These are phyloP conservation scores for Penicillium canariense DNA, from an alignment of 495 filamentous ascomycete genomes.

Conservation along the genomic window DNA sequence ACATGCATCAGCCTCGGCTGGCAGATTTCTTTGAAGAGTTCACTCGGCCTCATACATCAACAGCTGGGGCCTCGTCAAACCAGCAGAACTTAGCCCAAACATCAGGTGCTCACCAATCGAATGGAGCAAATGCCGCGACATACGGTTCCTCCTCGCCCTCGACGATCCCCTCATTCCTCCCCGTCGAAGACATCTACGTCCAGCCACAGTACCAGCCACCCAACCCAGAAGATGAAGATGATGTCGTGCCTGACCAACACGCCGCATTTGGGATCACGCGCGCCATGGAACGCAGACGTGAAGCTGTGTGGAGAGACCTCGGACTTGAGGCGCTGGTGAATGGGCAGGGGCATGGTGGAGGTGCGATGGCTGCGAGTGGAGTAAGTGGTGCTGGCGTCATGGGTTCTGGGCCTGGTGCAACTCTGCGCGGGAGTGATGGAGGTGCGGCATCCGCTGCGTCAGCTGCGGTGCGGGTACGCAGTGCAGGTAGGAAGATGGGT, in stretches of 20 bases:
- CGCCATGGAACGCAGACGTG: conserved; percentile 62
- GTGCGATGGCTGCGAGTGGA: conserved; percentile 10
- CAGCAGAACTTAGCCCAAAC: conserved; percentile 12
- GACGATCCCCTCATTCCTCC: conserved; percentile 46
- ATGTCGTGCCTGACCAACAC: conserved; percentile 95
- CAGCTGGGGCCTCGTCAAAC: conserved; percentile 26
- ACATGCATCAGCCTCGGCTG: conserved; percentile 74
- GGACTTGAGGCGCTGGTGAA: conserved; percentile 71
- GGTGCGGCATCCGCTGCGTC: conserved; percentile 21
- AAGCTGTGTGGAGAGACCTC: conserved; percentile 83
- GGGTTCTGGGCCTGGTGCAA: conserved; percentile 57
- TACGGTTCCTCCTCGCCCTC: conserved; percentile 37
- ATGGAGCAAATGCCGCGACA: conserved; percentile 25
- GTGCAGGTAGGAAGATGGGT: conserved; percentile 39
- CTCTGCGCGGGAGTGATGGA: conserved; percentile 24
- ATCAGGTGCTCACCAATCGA: conserved; percentile 18
- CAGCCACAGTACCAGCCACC: conserved; percentile 84
- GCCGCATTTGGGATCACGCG: conserved; percentile 93
- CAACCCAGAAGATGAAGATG: conserved; percentile 97
- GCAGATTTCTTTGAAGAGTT: conserved; percentile 95
- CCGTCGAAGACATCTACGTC: conserved; percentile 76
- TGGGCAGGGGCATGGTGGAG: conserved; percentile 26
- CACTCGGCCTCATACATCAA: conserved; percentile 40
- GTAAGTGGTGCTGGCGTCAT: conserved; percentile 11
- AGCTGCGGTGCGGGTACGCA: conserved; percentile 19